A percentile compares a stretch with the other conserved stretches of the same genome.
phyloP scores from a whole-genome alignment of 371 early-diverging fungal species.

The Rhizopus stolonifer region DNA sequence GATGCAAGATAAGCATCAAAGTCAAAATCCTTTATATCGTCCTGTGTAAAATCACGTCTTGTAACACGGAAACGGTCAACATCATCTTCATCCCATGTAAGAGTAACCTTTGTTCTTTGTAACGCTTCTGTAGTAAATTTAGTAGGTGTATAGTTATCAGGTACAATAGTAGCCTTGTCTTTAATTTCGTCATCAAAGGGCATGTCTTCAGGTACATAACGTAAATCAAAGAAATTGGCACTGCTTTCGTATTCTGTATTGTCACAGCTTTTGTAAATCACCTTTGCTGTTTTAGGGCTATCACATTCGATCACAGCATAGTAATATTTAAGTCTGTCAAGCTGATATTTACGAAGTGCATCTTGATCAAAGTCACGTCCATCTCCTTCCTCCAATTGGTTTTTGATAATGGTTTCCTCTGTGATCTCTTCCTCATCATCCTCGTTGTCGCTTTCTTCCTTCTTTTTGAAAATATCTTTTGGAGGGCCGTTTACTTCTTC shows the following conservation, averaged over 20 bases:
- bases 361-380: conserved; percentile 82
- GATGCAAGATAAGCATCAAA: conserved; percentile 90
- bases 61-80: conserved; percentile 79
- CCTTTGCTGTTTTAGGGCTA: conserved; percentile 77
- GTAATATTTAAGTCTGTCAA: conserved; percentile 91
- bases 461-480: conserved; percentile 64
- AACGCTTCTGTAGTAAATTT: conserved; percentile 87
- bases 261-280: conserved; percentile 86
- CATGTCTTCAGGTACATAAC: conserved; percentile 96
- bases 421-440: conserved; percentile 56
- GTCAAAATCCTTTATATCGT: conserved; percentile 90
- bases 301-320: conserved; percentile 96
- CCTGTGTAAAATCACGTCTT: conserved; percentile 79
- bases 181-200: conserved; percentile 74
- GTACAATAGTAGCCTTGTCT: conserved; percentile 71
- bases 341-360: conserved; percentile 88
- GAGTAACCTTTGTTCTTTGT: conserved; percentile 88
- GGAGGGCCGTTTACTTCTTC: conserved; percentile 85
- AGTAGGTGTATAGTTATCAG: conserved; percentile 78
- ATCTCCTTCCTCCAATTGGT: conserved; percentile 57
- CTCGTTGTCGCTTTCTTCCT: conserved; percentile 32
- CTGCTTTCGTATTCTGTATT: conserved; percentile 93
- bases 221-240: conserved; percentile 92
- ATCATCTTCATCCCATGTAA: conserved; percentile 98
- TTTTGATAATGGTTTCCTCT: conserved; percentile 46